Evolutionary conservation across 306 rosid genomes (phyloP).

Genomic region (Malus orientalis): DNA sequence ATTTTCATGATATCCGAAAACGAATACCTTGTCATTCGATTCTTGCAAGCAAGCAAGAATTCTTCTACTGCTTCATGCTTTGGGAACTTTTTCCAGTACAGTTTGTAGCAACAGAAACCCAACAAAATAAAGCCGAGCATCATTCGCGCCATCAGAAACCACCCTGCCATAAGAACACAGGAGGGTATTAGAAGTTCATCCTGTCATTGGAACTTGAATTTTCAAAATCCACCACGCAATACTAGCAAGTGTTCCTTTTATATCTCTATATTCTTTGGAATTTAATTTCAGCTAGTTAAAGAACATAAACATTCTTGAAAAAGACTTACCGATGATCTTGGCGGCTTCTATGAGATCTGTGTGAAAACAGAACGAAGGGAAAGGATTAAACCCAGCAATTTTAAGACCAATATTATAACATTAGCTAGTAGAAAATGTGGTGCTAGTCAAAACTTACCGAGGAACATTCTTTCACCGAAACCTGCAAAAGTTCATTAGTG

Average conservation of each 20-base stretch:
- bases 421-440: neutral
- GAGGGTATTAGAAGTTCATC: neutral
- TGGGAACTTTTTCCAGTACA: neutral
- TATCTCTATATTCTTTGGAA: neutral
- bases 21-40: neutral
- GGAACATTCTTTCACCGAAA: neutral
- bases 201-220: neutral
- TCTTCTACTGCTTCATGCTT: neutral
- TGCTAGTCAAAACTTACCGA: neutral
- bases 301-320: neutral
- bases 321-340: neutral
- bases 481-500: neutral
- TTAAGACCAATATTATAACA: neutral
- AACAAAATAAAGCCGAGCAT: neutral
- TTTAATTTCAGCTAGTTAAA: neutral
- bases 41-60: neutral
- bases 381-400: neutral
- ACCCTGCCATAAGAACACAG: neutral
- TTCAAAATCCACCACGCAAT: neutral
- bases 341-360: neutral
- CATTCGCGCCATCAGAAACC: neutral
- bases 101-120: neutral
- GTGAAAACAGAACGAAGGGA: neutral
- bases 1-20: neutral
- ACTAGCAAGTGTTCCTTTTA: neutral